These are phyloP conservation scores for Meyerozyma carpophila DNA, from an alignment of 1,139 yeast species.

Conservation along the genomic window DNA sequence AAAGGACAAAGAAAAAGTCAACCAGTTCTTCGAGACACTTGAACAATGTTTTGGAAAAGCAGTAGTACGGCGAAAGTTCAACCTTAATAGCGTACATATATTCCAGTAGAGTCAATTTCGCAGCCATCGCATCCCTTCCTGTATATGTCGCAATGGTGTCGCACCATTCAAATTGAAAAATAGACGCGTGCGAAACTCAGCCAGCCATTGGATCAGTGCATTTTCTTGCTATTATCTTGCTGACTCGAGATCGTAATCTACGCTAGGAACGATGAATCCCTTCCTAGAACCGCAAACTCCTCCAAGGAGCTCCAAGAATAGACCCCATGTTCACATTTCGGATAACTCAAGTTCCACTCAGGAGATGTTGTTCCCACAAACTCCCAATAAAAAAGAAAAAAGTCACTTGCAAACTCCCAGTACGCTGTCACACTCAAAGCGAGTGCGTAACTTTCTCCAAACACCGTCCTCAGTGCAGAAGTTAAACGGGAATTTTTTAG, in stretches of 20 bases:
- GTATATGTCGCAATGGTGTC: not conserved
- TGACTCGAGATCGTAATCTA: no score
- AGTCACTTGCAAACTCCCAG: not conserved
- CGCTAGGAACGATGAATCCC: not conserved
- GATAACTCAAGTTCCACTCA: not conserved
- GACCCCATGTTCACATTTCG: not conserved
- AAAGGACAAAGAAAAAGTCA: slow-evolving; percentile 7
- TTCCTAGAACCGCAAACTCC: slow-evolving; percentile 1
- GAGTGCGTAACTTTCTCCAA: not conserved
- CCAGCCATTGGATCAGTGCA: not conserved
- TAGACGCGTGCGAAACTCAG: slow-evolving; percentile 2
- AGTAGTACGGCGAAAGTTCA: slow-evolving; percentile 17
- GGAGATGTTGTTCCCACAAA: not conserved
- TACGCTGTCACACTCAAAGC: not conserved
- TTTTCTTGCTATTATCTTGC: not conserved
- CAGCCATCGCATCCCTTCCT: not conserved
- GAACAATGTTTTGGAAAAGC: slow-evolving; percentile 18
- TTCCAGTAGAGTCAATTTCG: slow-evolving; percentile 8
- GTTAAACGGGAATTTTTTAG: not conserved
- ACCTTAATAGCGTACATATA: slow-evolving; percentile 22
- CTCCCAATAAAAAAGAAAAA: not conserved
- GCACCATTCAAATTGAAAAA: not conserved
- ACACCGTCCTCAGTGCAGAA: not conserved
- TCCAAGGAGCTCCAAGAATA: not conserved
- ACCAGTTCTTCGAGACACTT: slow-evolving; percentile 19